These are phyloP conservation scores for Aegilops sharonensis DNA, from an alignment of 176 grass and related monocot species.

Conservation along the genomic window DNA sequence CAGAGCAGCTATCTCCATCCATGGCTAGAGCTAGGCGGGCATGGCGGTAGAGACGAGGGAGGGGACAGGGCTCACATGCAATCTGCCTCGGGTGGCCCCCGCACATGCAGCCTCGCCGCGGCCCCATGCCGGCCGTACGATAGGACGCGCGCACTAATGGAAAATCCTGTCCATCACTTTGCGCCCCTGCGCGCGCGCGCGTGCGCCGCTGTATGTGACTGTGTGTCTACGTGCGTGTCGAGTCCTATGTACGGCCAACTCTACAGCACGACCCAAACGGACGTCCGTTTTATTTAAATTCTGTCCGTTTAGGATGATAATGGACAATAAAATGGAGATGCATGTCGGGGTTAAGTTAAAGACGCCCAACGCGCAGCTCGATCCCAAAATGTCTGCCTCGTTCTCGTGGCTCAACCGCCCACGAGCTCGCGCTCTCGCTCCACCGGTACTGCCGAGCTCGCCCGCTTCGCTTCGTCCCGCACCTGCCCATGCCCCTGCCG, in stretches of 20 bases:
- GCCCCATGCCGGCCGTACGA: neutral
- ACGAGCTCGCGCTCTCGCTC: too few relatives aligned
- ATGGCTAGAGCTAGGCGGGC: neutral
- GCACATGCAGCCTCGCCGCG: neutral
- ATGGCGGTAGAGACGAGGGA: neutral
- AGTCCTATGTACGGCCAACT: neutral
- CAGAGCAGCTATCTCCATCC: neutral
- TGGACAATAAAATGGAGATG: too few relatives aligned
- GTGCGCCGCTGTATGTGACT: neutral
- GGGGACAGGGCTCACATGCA: slow-evolving; percentile 5
- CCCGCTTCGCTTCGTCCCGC: too few relatives aligned
- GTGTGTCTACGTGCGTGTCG: neutral
- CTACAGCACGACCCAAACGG: too few relatives aligned
- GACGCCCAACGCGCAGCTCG: too few relatives aligned
- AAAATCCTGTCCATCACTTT: neutral
- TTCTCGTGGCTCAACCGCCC: too few relatives aligned
- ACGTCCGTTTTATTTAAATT: too few relatives aligned
- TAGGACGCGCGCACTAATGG: neutral
- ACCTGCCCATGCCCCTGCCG: too few relatives aligned
- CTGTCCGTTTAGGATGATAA: too few relatives aligned
- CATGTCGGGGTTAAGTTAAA: too few relatives aligned
- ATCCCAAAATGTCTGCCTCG: too few relatives aligned
- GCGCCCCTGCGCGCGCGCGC: neutral
- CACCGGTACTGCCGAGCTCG: too few relatives aligned
- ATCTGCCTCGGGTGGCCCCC: slow-evolving; percentile 3